phyloP scores from a whole-genome alignment of 768 basidiomycete species.

The Daedaleopsis sinensis region DNA sequence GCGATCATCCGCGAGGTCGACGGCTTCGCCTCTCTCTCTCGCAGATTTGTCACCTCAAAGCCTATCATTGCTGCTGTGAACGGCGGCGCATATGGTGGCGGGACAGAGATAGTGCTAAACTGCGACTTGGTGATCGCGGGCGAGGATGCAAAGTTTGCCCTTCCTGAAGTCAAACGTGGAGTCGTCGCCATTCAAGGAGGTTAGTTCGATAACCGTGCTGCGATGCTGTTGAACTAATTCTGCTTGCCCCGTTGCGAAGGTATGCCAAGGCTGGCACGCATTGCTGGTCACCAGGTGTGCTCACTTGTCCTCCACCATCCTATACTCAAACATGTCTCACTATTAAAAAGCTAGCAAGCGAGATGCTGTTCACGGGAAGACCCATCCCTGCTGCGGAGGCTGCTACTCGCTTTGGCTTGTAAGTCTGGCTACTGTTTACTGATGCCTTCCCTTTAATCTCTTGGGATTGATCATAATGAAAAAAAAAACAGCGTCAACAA shows the following conservation, averaged over 20 bases:
- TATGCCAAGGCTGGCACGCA: constrained; percentile 67
- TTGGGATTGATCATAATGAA: no score
- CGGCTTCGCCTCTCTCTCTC: constrained; percentile 77
- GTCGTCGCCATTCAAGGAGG: constrained; percentile 76
- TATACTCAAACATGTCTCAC: background rate
- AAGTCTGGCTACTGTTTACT: constrained; percentile 20
- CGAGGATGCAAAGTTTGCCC: constrained; percentile 66
- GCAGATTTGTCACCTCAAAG: constrained; percentile 61
- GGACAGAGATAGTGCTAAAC: constrained; percentile 54
- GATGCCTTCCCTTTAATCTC: background rate
- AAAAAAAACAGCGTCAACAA: constrained; percentile 69
- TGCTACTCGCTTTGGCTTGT: constrained; percentile 75
- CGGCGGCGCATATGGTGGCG: constrained; percentile 53
- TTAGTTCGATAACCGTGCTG: constrained; percentile 31
- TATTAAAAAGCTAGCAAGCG: constrained; percentile 62
- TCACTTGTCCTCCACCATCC: constrained; percentile 4
- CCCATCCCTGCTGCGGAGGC: constrained; percentile 71
- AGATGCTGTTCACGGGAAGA: constrained; percentile 75
- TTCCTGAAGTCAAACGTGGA: constrained; percentile 80
- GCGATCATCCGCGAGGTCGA: constrained; percentile 41
- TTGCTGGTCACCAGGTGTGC: constrained; percentile 75
- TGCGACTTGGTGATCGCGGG: constrained; percentile 77
- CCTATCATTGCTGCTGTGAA: constrained; percentile 83
- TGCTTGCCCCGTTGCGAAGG: constrained; percentile 31
- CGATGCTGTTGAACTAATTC: background rate